phyloP scores from a whole-genome alignment of 1,284 basidiomycete species.

The Xanthoconium separans region DNA sequence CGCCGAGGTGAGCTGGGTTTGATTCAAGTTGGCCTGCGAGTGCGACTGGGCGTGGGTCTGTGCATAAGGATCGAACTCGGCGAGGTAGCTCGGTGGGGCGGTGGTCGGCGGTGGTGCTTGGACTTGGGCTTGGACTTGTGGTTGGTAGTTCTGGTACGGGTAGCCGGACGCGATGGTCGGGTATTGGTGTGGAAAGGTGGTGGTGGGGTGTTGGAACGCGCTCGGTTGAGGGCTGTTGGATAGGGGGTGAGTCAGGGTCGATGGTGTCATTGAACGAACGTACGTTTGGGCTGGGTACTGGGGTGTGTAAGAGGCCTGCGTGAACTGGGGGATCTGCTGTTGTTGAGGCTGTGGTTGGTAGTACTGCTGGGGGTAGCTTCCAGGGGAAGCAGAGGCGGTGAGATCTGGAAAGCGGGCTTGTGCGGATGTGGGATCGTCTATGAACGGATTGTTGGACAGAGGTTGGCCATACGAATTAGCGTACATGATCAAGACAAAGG shows the following conservation, averaged over 20 bases:
- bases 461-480: constrained; percentile 34
- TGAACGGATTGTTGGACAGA: constrained; percentile 58
- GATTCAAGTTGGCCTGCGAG: too few species aligned
- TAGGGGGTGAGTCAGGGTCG: not conserved
- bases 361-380: constrained; percentile 23
- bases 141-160: constrained; percentile 18
- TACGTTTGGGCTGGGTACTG: constrained; percentile 24
- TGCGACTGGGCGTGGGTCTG: not conserved
- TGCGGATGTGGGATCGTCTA: constrained; percentile 43
- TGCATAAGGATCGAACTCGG: constrained; percentile 57
- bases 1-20: not conserved
- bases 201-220: constrained; percentile 24
- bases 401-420: constrained; percentile 56
- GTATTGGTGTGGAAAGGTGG: constrained; percentile 30
- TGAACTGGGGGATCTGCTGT: constrained; percentile 23
- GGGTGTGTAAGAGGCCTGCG: constrained; percentile 19
- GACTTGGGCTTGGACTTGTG: not conserved
- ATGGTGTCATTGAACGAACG: constrained; percentile 3
- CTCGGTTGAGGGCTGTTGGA: constrained; percentile 17
- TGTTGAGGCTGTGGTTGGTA: constrained; percentile 10
- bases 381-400: constrained; percentile 24
- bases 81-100: constrained; percentile 36
- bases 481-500: constrained; percentile 34
- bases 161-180: constrained; percentile 9
- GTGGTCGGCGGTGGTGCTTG: constrained; percentile 33